Evolutionary conservation across 2,329 filamentous ascomycete genomes (phyloP), one percentile per base, ranked within the genome.

Genomic region (Hawksworthiomyces lignivorus): DNA sequence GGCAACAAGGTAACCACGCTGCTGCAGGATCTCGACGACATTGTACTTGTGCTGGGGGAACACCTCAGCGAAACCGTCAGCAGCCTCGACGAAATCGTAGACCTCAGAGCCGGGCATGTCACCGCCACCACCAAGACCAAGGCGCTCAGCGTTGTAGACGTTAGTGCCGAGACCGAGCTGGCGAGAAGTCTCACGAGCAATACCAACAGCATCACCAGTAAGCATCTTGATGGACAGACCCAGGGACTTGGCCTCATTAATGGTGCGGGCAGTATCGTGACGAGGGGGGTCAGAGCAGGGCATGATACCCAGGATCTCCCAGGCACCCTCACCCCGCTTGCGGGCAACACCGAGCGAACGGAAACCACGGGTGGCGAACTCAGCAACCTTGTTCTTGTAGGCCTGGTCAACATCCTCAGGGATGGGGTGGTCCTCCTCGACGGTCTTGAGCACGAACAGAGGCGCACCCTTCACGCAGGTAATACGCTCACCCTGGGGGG

Each of bases 31-130:
- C 67, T 94, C 87, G 55, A 94, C 87, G 63, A 92, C 87, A 52
- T 87, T 86, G 70, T 89, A 94, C 74, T 94, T 94, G 77, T 94
- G 87, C 69, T 94, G 85, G 55, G 87, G 87, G 74, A 92, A 94
- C 45, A 94, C 87, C 62, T 94, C 87, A 52, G 88, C 87, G 66
- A 94, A 94, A 69, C 87, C 88, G 75, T 94, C 87, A 48, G 87
- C 88, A 70, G 84, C 87, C 73, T 94, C 87, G 45, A 94, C 87
- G 70, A 94, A 94, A 70, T 94, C 87, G 68, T 92, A 94, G 43
- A 94, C 84, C 68, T 94, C 86, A 50, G 87, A 94, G 57, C 87
- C 87, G 57, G 87, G 84, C 87, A 94, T 92, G 62, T 90, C 85
- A 71, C 87, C 87, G 55, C 86, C 87, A 44, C 87, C 87, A 62